Conservation (phyloP, 2,329 filamentous ascomycete species). For the Colletotrichum orbiculare region DNA sequence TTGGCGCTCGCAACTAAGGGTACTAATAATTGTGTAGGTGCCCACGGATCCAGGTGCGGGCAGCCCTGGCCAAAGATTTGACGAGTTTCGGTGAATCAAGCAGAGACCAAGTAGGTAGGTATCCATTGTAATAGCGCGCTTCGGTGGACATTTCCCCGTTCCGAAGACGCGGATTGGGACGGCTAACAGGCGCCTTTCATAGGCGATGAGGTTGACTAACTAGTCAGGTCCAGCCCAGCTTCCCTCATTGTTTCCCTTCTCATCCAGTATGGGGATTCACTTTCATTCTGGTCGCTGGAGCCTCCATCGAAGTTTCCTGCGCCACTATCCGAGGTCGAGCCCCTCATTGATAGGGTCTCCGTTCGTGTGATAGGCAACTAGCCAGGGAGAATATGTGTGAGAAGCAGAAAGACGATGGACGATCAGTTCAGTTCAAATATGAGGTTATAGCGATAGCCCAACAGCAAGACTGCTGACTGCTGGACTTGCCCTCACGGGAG, state of each 20-base stretch:
- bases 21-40: background rate
- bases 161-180: constrained; percentile 31
- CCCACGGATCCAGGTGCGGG: background rate
- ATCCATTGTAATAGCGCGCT: constrained; percentile 9
- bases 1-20: too few species aligned
- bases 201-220: background rate
- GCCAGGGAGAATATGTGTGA: too few species aligned
- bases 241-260: constrained; percentile 12
- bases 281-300: background rate
- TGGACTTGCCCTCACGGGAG: constrained; percentile 11
- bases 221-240: too few species aligned
- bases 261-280: background rate
- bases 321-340: too few species aligned
- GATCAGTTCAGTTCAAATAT: background rate
- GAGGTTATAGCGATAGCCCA: too few species aligned
- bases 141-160: constrained; percentile 31
- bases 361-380: too few species aligned
- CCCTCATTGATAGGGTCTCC: too few species aligned
- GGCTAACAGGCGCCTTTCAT: constrained; percentile 34
- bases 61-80: constrained; percentile 3
- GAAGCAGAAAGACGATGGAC: too few species aligned
- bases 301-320: too few species aligned
- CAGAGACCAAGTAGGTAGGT: background rate
- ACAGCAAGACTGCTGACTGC: background rate
- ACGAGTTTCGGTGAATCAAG: background rate